Evolutionary conservation across 306 rosid species (phyloP), one percentile per base, ranked within the genome.

Genomic region (Prunus kanzakura): DNA sequence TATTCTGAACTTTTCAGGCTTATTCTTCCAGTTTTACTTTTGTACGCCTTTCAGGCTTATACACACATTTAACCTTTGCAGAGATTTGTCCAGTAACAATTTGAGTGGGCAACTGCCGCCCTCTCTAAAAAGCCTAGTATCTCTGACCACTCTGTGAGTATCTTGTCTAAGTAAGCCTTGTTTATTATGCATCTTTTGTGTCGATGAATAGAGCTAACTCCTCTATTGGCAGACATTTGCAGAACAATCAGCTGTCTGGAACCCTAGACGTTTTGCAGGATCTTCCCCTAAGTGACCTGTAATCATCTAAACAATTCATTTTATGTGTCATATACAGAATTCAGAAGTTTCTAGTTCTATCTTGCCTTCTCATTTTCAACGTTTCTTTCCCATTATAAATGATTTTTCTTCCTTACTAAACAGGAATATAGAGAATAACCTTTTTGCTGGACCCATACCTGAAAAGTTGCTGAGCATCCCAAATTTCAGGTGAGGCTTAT

Each of bases 351-450:
- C 46, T 27, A 27, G 52, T 22, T 8, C 56, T 46, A 29, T 22
- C 51, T 49, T 67, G 61, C 67, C 52, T 50, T 80, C 29, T 74
- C 16, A 19, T 67, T 79, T 76, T 19, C 63, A 15, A 41, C 45
- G 25, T 47, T 19, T 64, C 67, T 55, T 60, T 64, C 45, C 58
- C 75, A 79, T 73, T 45, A 49, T 64, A 22, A 54, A 64, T 64
- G 66, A 64, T 41, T 61, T 38, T 65, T 78, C 68, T 77, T 78
- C 74, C 58, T 80, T 50, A 74, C 79, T 85, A 83, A 71, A 63
- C 96, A 93, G 98, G 94, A 90, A 93, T 82, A 68, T 93, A 22
- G 98, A 93, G 87, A 79, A 90, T 83, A 93, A 93, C 72, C 89
- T 81, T 71, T 91, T 93, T 65, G 20, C 82, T 71, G 98, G 98